phyloP scores from a whole-genome alignment of 129 eudicot species.

The Chrysanthemum seticuspe region DNA sequence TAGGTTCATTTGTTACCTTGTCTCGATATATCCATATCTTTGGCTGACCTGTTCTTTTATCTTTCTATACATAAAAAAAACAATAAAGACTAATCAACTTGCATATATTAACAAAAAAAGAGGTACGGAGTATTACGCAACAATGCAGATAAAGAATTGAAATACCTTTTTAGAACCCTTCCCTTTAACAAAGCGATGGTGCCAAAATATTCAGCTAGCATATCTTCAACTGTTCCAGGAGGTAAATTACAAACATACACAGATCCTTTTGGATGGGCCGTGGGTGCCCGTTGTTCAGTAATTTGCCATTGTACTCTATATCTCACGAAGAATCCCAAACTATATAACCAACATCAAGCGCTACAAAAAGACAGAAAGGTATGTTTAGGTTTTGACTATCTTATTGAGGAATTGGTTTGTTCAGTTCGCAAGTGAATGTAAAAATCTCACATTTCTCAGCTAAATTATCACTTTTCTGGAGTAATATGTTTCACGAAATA shows the following conservation, averaged over 20 bases:
- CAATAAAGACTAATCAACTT: neutral
- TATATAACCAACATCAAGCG: neutral
- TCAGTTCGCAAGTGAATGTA: too few species aligned
- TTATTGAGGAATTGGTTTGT: too few species aligned
- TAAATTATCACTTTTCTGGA: too few species aligned
- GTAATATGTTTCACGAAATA: too few species aligned
- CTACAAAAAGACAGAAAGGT: neutral
- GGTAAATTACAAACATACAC: neutral
- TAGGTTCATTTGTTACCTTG: neutral
- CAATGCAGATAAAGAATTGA: neutral
- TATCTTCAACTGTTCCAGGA: neutral
- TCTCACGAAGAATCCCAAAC: neutral
- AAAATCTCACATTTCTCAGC: too few species aligned
- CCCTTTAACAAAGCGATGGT: neutral
- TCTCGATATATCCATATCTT: neutral
- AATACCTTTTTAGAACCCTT: neutral
- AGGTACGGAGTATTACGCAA: neutral
- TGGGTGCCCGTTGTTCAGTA: neutral
- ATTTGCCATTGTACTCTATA: neutral
- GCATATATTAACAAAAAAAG: neutral
- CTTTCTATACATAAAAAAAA: neutral
- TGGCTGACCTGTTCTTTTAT: neutral
- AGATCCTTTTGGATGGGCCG: neutral
- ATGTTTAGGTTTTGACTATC: too few species aligned
- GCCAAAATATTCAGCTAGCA: neutral